phyloP scores from a whole-genome alignment of 2,329 filamentous ascomycete species.

The Sarocladiaceae sp. region DNA sequence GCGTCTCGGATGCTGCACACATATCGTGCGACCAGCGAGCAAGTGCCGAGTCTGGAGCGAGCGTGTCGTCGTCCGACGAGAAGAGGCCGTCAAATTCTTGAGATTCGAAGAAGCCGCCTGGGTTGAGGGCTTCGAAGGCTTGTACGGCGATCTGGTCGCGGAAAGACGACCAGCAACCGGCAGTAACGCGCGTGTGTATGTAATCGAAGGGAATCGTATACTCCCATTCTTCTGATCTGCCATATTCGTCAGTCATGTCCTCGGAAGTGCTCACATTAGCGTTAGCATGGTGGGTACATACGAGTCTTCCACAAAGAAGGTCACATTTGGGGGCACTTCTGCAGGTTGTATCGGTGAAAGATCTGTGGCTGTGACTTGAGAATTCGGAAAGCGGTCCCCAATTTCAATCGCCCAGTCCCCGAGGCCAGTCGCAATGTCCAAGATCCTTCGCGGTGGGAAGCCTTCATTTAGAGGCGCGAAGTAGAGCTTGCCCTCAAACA shows the following conservation, averaged over 20 bases:
- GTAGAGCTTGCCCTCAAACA: constrained; percentile 35
- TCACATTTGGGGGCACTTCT: constrained; percentile 66
- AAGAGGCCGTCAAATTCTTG: constrained; percentile 40
- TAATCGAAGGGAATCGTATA: constrained; percentile 52
- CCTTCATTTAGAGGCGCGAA: constrained; percentile 36
- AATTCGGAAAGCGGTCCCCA: constrained; percentile 55
- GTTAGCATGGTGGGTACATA: constrained; percentile 18
- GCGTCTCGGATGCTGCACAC: constrained; percentile 29
- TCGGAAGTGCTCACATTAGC: not conserved
- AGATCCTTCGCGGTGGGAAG: constrained; percentile 24
- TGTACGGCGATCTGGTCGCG: constrained; percentile 45
- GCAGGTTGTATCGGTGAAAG: constrained; percentile 64
- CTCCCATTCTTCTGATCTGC: constrained; percentile 44
- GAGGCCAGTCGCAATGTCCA: constrained; percentile 40
- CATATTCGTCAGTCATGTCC: not conserved
- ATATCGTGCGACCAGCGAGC: constrained; percentile 37
- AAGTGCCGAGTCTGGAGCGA: constrained; percentile 33
- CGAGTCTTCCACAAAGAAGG: constrained; percentile 68
- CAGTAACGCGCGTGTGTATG: constrained; percentile 46
- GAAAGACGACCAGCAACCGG: constrained; percentile 47
- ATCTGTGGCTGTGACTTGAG: constrained; percentile 59
- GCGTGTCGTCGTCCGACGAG: constrained; percentile 41
- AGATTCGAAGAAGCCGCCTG: constrained; percentile 52
- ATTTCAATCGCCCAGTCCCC: constrained; percentile 65
- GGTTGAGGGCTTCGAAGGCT: constrained; percentile 43